Percentiles rank a stretch among this genome's conserved stretches.
phyloP scores from a whole-genome alignment of 116 monocot species.

The Papilionanthe hybrid region DNA sequence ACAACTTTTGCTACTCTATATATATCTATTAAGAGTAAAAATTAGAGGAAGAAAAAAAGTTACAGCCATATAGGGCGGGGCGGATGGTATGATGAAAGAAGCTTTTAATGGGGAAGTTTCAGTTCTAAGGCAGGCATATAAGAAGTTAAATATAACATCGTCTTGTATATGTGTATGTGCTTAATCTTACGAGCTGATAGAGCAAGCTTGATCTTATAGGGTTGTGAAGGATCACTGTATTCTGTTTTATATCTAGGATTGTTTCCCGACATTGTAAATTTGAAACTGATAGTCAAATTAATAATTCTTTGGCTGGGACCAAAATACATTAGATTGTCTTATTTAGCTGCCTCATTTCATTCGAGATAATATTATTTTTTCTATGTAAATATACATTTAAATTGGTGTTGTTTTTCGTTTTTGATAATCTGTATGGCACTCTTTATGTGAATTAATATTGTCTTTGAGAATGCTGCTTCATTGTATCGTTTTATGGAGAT shows the following conservation, averaged over 20 bases:
- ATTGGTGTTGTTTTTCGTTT: no score
- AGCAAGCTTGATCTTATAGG: neutral
- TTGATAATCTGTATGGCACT: no score
- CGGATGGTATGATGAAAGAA: neutral
- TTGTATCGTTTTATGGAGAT: no score
- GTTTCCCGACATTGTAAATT: neutral
- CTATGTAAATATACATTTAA: no score
- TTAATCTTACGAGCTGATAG: neutral
- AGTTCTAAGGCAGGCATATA: no score
- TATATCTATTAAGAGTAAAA: neutral
- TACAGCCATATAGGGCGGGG: neutral
- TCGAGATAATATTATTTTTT: no score
- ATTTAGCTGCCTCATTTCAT: neutral
- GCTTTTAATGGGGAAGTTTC: neutral
- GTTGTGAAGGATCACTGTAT: neutral
- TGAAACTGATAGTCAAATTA: neutral
- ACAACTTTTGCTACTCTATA: neutral
- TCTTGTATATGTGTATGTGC: neutral
- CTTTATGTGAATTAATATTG: no score
- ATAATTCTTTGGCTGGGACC: neutral
- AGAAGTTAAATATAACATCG: neutral
- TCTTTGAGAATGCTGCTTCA: no score
- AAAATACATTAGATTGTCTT: neutral
- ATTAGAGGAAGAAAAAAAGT: neutral
- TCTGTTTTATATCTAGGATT: neutral